phyloP scores from a whole-genome alignment of 2,329 filamentous ascomycete genomes.

The Nemania serpens region DNA sequence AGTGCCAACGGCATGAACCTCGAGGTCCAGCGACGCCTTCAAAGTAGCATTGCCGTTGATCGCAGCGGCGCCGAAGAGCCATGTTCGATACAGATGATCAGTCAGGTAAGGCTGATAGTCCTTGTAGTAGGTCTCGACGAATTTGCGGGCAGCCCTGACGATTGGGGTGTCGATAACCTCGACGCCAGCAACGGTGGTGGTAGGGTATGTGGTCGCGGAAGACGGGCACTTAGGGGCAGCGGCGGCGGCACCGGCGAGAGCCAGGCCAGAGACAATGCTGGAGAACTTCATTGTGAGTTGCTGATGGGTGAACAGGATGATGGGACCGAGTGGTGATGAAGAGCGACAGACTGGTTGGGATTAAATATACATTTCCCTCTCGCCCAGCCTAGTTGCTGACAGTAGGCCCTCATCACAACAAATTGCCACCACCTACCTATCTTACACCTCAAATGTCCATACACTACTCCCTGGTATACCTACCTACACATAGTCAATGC shows the following conservation, averaged over 20 bases:
- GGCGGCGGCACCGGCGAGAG: conserved; percentile 17
- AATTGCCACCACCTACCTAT: background rate
- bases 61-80: conserved; percentile 24
- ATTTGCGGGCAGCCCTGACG: conserved; percentile 13
- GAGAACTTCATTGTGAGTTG: conserved; percentile 26
- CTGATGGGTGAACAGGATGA: background rate
- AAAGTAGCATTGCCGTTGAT: conserved; percentile 25
- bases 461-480: background rate
- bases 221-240: no score
- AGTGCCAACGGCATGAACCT: conserved; percentile 20
- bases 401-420: background rate
- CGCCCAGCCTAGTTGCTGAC: background rate
- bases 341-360: background rate
- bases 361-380: conserved; percentile 15
- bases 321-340: background rate
- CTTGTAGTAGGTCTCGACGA: conserved; percentile 22
- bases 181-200: conserved; percentile 21
- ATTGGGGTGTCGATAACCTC: conserved; percentile 26
- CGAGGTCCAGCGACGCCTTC: conserved; percentile 24
- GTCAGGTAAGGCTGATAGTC: conserved; percentile 26
- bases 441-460: background rate
- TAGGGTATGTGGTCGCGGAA: conserved; percentile 11
- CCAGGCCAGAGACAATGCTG: conserved; percentile 19
- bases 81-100: conserved; percentile 21
- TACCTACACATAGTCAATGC: background rate